Evolutionary conservation across 306 rosid species (phyloP).

Genomic region (Hylodesmum podocarpum): DNA sequence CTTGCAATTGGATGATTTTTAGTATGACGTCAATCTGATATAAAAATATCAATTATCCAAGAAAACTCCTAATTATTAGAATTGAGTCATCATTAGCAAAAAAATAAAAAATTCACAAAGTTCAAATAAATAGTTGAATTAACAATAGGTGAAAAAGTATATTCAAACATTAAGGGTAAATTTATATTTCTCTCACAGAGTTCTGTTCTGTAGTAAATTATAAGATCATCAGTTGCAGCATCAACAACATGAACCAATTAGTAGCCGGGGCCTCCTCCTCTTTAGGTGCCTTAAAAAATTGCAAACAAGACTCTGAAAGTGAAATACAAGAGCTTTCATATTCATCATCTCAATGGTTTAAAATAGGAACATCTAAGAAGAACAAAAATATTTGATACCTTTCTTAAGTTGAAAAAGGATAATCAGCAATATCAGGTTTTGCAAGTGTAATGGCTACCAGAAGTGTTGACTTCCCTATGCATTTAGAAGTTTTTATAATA

Average conservation of each 20-base stretch:
- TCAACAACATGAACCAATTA: slow-evolving; percentile 97
- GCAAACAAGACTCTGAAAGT: slow-evolving; percentile 89
- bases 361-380: background rate
- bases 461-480: slow-evolving; percentile 97
- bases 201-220: slow-evolving; percentile 83
- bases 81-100: background rate
- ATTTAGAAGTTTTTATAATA: slow-evolving; percentile 89
- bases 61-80: background rate
- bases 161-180: background rate
- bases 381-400: slow-evolving; percentile 54
- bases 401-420: slow-evolving; percentile 95
- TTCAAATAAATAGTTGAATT: slow-evolving; percentile 12
- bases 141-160: background rate
- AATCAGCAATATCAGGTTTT: slow-evolving; percentile 93
- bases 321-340: slow-evolving; percentile 28
- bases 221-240: slow-evolving; percentile 80
- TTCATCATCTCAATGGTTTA: slow-evolving; percentile 15
- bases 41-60: background rate
- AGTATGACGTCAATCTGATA: background rate
- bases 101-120: background rate
- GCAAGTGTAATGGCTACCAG: slow-evolving; percentile 95
- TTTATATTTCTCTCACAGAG: slow-evolving; percentile 85
- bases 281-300: slow-evolving; percentile 91
- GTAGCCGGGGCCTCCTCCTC: slow-evolving; percentile 83
- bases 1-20: slow-evolving; percentile 2